These are phyloP conservation scores for Epichloe scottii DNA, from an alignment of 2,329 filamentous ascomycete species.

Conservation along the genomic window DNA sequence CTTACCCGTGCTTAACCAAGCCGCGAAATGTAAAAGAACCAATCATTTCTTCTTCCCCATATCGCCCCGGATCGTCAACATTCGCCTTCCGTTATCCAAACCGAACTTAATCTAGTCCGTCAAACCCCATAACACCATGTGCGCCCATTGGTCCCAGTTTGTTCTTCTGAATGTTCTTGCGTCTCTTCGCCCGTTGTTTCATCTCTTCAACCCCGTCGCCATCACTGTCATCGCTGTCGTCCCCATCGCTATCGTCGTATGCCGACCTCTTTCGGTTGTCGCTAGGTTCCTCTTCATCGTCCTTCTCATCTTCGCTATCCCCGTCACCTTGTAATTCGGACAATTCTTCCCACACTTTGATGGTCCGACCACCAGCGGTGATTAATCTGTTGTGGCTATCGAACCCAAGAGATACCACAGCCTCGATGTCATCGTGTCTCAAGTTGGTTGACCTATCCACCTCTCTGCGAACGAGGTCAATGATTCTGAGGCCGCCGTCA, in stretches of 20 bases:
- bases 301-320: conserved; percentile 35
- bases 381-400: conserved; percentile 80
- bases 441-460: conserved; percentile 49
- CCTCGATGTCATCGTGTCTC: conserved; percentile 75
- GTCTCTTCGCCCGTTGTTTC: conserved; percentile 33
- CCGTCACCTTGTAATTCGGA: conserved; percentile 34
- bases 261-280: conserved; percentile 12
- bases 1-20: background rate
- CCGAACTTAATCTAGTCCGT: conserved; percentile 28
- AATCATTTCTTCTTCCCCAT: background rate
- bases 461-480: conserved; percentile 63
- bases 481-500: conserved; percentile 66
- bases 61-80: background rate
- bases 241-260: conserved; percentile 26
- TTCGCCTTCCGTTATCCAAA: background rate
- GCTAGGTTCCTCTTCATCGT: conserved; percentile 23
- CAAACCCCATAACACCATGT: conserved; percentile 38
- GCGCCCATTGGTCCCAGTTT: conserved; percentile 37
- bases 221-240: conserved; percentile 23
- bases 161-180: conserved; percentile 28
- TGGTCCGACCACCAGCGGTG: conserved; percentile 69
- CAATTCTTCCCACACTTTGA: conserved; percentile 90
- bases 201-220: conserved; percentile 22
- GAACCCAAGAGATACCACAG: conserved; percentile 69
- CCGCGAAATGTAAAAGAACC: background rate